Evolutionary conservation across 2,329 filamentous ascomycete genomes (phyloP), one percentile per base, ranked within the genome.

Genomic region (Emergomyces orientalis): DNA sequence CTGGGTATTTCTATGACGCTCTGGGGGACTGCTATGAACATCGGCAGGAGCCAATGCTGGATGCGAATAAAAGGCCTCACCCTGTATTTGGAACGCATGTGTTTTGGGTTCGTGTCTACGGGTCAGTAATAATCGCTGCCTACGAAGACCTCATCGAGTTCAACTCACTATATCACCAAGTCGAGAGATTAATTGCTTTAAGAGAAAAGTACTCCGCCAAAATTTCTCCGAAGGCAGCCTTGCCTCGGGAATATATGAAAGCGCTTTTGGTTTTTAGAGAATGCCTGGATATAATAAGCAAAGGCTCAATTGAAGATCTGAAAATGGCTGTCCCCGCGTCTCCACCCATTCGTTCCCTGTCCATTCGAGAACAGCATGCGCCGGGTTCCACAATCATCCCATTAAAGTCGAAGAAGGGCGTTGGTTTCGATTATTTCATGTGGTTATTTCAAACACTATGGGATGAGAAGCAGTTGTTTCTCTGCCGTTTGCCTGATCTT

Each of bases 1-100:
- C 84, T 0, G 72, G 72, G 0, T 86, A 85, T 70, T 86, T 86
- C 65, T 71, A 75, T 3, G 74, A 81, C 1, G 62, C 71, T 0
- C 52, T 84, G 17, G 54, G 54, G 27, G 79, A 64, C 25, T 51
- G 30, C 30, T 47, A 75, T 72, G 30, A 80, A 84, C 83, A 86
- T 66, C 72, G 77, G 0, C 68, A 71, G 13, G 77, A 82, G 59
- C 69, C 73, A 62, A 34, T 82, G 19, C 75, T 70, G 19, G 80
- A 82, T 62, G 67, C 61, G 0, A 47, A 68, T 2, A 75, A 76
- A 30, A 62, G 70, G 2, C 11, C 61, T 9, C 66, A 70, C 63
- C 66, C 60, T 5, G 11, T 55, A 32, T 14, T 43, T 14, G 27
- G 59, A 14, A 57, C 66, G 43, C 61, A 66, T 27, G 41, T 66